Evolutionary conservation across 768 basidiomycete species (phyloP), one percentile per base, ranked within the genome.

Genomic region (Serendipita vermifera): DNA sequence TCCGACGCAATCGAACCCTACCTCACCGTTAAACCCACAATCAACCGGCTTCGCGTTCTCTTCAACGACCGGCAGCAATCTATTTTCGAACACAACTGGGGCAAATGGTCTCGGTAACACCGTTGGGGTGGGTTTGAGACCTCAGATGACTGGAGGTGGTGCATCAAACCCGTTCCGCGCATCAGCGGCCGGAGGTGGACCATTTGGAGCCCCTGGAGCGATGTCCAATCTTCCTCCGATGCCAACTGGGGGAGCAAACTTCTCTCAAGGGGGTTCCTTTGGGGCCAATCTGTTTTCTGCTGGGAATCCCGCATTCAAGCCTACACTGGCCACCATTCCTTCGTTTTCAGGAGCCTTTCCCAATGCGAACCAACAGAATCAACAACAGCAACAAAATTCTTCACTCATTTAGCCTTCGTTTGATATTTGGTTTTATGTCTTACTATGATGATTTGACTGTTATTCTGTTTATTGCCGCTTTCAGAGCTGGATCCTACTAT

Each of bases 161-260:
- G 62, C 43, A 1, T 69, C 67, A 33, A 75, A 75, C 58, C 73
- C 73, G 11, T 75, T 75, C 69, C 66, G 73, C 24, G 66, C 70
- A 33, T 69, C 73, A 24, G 68, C 71, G 67, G 59, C 61, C 32
- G 55, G 40, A 32, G 32, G 64, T 3, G 43, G 31, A 22, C 7
- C 20, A 3, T 15, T 15, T 14, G 32, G 53, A 27, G 33, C 48
- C 27, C 33, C 48, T 36, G 58, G 43, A 5, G 3, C 38, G 17
- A 26, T 14, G 13, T 22, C 40, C 33, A 29, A 27, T n/a, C 32
- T 59, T 15, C 43, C 59, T 13, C 15, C 59, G 24, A 53, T 59
- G 29, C 20, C 58, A n/a, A 57, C 55, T n/a, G 56, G 55, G 20
- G 48, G 24, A 13, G 38, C 40, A 17, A 39, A 33, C 27, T 48